Base-by-base conservation (phyloP, 2,329 filamentous ascomycete species). In the Reticulascus tulasneorum region DNA sequence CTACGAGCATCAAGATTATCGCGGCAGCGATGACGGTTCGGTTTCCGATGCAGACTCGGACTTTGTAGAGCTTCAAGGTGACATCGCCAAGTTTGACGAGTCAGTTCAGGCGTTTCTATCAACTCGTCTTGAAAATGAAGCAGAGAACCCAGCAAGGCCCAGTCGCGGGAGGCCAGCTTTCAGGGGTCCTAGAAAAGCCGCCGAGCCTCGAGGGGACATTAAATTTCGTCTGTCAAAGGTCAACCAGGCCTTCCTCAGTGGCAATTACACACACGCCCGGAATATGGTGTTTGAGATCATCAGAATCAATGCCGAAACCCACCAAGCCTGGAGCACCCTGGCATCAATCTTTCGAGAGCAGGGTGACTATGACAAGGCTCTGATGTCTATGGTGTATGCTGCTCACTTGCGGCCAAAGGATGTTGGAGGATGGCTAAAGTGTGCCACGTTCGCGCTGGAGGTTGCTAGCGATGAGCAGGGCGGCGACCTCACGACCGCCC, bases 131-230 rank as follows among this genome's bases (percentile, higher is more conserved):
- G 59, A 53, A 33, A 47, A 51, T 23, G 46, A 49, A 13, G 33
- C 42, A n/a, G 23, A 7, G 38, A 24, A 24, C 19, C 12, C 37
- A 6, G 25, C 37, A 5, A 42, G 40, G 18, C 52, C 63, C 19
- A n/a, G n/a, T n/a, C n/a, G n/a, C n/a, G n/a, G n/a, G n/a, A n/a
- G n/a, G n/a, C n/a, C n/a, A n/a, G 39, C 55, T 29, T 23, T 40
- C 17, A 57, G 65, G 11, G 73, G 73, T 7, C 73, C 73, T 18
- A 66, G 75, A 13, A 78, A 80, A 53, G 73, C 78, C 17, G 79
- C 77, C 8, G 82, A 86, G 53, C 82, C 81, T 12, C 77, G 81
- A 28, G 78, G 73, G 25, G 81, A 88, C 47, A 86, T 89, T 56
- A 86, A 82, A 50, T 67, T 75, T 25, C 68, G 82, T 26, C 69